phyloP scores from a whole-genome alignment of 331 rosid species.

The Erythrophleum ivorense region DNA sequence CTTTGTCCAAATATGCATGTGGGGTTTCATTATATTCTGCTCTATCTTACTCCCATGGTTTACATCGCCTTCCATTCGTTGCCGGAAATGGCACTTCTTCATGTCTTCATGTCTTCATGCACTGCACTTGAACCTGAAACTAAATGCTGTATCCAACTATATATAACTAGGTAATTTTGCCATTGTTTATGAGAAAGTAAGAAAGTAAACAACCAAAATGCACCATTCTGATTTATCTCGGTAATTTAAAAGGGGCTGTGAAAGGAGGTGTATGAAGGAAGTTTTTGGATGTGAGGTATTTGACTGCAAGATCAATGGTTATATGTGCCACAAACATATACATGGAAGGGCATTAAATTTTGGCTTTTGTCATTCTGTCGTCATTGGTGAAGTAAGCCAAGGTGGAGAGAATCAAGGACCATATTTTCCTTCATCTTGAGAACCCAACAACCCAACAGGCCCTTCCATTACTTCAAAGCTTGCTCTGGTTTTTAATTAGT shows the following conservation, averaged over 20 bases:
- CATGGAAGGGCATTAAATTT: conserved; percentile 36
- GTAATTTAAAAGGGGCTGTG: conserved; percentile 16
- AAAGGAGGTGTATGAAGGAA: not conserved
- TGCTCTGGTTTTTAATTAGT: conserved; percentile 16
- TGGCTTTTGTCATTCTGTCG: conserved; percentile 18
- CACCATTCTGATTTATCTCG: not conserved
- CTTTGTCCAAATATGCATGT: conserved; percentile 37
- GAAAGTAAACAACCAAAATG: not conserved
- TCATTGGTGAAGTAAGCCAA: conserved; percentile 27
- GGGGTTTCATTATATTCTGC: conserved; percentile 39
- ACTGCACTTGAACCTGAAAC: conserved; percentile 12
- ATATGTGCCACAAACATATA: not conserved
- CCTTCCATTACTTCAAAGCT: not conserved
- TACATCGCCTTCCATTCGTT: conserved; percentile 33
- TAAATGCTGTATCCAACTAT: not conserved
- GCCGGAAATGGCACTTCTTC: conserved; percentile 36
- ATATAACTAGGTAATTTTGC: too few species aligned
- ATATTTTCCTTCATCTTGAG: too few species aligned
- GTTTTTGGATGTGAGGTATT: conserved; percentile 23
- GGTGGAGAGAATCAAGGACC: conserved; percentile 42
- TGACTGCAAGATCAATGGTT: conserved; percentile 36
- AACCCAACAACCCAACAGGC: too few species aligned
- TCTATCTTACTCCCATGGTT: too few species aligned
- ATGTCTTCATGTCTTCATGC: conserved; percentile 34
- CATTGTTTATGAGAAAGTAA: not conserved